Conservation (phyloP, 805 yeast genomes). For the Candida montana region DNA sequence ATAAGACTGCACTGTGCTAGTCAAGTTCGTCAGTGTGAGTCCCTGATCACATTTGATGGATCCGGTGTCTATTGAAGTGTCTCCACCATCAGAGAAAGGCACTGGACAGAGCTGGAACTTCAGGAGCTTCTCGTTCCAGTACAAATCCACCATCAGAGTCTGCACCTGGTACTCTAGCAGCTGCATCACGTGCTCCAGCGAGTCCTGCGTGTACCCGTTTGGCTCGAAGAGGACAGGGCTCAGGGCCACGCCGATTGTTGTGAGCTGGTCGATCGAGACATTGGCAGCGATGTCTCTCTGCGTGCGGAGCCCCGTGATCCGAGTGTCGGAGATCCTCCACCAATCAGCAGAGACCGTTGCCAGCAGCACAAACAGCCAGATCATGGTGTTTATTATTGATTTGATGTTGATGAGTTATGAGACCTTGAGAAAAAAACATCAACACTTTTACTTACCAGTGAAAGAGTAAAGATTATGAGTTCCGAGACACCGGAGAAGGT, state of each 20-base stretch:
- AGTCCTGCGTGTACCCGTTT: conserved; percentile 27
- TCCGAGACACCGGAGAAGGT: neutral
- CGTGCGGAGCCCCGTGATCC: conserved; percentile 34
- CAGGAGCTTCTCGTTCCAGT: conserved; percentile 42
- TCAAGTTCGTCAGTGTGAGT: conserved; percentile 23
- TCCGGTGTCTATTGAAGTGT: neutral
- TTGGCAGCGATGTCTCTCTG: conserved; percentile 44
- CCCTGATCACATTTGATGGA: conserved; percentile 20
- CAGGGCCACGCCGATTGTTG: conserved; percentile 36
- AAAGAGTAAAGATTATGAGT: neutral
- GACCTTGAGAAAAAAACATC: too few relatives aligned
- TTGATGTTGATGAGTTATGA: too few relatives aligned
- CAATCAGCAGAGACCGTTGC: conserved; percentile 15
- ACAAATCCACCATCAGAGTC: conserved; percentile 46
- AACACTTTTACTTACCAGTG: neutral
- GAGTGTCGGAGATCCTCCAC: conserved; percentile 28
- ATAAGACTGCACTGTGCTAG: conserved; percentile 29
- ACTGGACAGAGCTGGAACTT: conserved; percentile 59
- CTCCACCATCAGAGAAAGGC: conserved; percentile 29
- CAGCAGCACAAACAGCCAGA: neutral
- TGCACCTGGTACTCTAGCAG: conserved; percentile 42
- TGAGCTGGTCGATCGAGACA: conserved; percentile 34
- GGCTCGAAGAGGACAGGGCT: conserved; percentile 27
- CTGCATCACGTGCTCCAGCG: conserved; percentile 25
- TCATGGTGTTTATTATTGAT: neutral